These are phyloP conservation scores for Cicer pinnatifidum DNA, from an alignment of 306 rosid species.

Conservation along the genomic window DNA sequence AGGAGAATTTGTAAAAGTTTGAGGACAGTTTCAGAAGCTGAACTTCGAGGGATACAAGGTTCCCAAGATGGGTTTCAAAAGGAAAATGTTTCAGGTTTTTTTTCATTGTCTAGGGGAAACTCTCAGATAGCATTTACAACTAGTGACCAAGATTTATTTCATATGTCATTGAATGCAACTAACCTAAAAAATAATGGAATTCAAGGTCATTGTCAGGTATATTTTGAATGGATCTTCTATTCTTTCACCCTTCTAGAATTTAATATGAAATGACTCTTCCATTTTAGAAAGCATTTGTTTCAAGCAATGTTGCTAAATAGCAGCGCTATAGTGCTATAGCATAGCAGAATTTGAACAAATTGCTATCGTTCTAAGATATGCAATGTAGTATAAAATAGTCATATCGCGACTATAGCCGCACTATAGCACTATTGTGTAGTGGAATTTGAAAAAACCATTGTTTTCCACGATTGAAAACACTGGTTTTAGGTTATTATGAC, in stretches of 20 bases:
- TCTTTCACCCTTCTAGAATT: conserved; percentile 9
- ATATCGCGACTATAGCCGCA: no score
- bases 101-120: conserved; percentile 48
- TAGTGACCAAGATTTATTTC: conserved; percentile 46
- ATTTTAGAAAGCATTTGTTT: conserved; percentile 56
- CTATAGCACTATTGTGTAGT: no score
- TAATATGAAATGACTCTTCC: conserved; percentile 27
- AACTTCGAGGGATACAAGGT: conserved; percentile 54
- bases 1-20: conserved; percentile 80
- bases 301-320: neutral
- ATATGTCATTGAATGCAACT: conserved; percentile 48
- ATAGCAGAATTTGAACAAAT: no score
- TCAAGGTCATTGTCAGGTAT: conserved; percentile 60
- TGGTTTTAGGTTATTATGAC: no score
- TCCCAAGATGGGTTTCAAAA: conserved; percentile 48
- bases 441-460: no score
- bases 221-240: conserved; percentile 18
- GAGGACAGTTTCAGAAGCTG: conserved; percentile 84
- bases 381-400: no score
- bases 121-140: conserved; percentile 53
- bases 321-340: no score
- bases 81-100: conserved; percentile 44
- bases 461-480: no score
- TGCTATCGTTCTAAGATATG: no score
- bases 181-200: conserved; percentile 51